Percentiles rank a stretch among this genome's conserved stretches.
These are phyloP conservation scores for Triticum aestivum DNA, from an alignment of 176 grass and related monocot species.

Conservation along the genomic window IWGSC_CS_RefSeq_v2.1 NC_057797.1:160536566-160537065, in stretches of 20 bases:
- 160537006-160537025: conserved; percentile 76
- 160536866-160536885: too few relatives aligned
- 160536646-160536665: not conserved
- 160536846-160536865: not conserved
- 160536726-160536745: not conserved
- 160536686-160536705: not conserved
- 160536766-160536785: not conserved
- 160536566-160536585: conserved; percentile 71
- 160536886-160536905: too few relatives aligned
- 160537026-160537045: conserved; percentile 91
- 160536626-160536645: conserved; percentile 43
- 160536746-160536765: not conserved
- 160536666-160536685: not conserved
- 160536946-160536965: not conserved
- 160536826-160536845: not conserved
- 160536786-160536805: not conserved
- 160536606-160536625: conserved; percentile 76
- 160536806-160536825: not conserved
- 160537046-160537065: conserved; percentile 76
- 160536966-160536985: conserved; percentile 71
- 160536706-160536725: not conserved
- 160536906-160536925: too few relatives aligned
- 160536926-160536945: not conserved
- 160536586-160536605: conserved; percentile 69
- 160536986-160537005: conserved; percentile 77